Base-by-base conservation (phyloP, 495 filamentous ascomycete species). In the Neurospora sp. region DNA sequence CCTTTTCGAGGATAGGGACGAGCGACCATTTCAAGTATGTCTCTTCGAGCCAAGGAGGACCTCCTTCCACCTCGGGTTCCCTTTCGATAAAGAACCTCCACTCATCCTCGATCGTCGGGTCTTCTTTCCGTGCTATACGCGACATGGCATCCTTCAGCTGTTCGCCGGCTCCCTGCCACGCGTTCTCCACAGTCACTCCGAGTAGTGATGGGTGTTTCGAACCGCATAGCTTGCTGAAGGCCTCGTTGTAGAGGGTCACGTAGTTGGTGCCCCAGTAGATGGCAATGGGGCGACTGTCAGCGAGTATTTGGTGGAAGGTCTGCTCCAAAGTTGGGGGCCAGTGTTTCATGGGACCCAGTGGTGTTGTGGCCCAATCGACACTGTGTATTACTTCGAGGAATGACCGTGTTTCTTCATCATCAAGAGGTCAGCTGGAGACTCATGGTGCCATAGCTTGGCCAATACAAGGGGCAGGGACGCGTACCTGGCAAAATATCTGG, bases 11-110 rank as follows among this genome's bases (percentile, higher is more conserved):
- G 27, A 91, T 83, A 39, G 89, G 89, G 27, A 88, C 86, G 48
- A 91, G 82, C 8, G 85, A 87, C 88, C 88, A 90, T 68, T 85
- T 85, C 72, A 90, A 87, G 68, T 89, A 90, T 0, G 84, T 86
- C 80, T 92, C 90, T 78, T 91, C 89, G 1, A 89, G 79, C 72
- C 82, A 80, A 9, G 83, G 12, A 78, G 83, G 42, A 80, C 81
- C 48, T 80, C 77, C 74, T 78, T 82, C 71, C 3, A 70, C 71
- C 18, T 78, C 78, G 5, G 77, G 69, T 37, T 77, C 78, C 41
- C 79, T 40, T 41, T 91, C 85, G 70, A 91, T 77, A 31, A 84
- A 81, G 70, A 84, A 77, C 9, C 76, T 73, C 70, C 79, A 83
- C 71, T 78, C 81, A 38, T 75, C 87, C 75, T 83, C 74, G 22